Conservation (phyloP, 139 green algal species). For the Penium margaritaceum region DNA sequence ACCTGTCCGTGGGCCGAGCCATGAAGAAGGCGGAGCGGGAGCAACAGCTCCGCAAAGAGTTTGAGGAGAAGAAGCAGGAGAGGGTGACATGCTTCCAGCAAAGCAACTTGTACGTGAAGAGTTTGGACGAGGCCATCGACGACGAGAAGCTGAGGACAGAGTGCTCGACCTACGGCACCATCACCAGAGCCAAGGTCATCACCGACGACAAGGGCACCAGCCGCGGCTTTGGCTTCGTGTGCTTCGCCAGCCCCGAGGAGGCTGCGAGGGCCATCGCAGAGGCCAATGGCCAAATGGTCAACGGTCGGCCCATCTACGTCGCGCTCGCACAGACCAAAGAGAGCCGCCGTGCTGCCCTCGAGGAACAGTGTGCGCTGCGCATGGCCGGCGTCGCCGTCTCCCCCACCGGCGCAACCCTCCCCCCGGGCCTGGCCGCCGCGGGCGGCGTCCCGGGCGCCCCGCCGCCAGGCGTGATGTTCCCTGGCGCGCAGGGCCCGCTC, state of each 20-base stretch:
- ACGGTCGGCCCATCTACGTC: constrained; percentile 54
- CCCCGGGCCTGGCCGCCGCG: no score
- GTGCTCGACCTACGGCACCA: constrained; percentile 53
- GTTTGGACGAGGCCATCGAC: constrained; percentile 51
- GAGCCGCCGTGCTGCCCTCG: constrained; percentile 46
- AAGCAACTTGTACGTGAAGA: constrained; percentile 59
- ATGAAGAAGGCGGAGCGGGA: constrained; percentile 58
- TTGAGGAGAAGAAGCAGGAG: constrained; percentile 49
- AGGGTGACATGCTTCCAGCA: constrained; percentile 47
- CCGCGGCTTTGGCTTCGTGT: constrained; percentile 54
- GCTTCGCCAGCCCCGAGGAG: constrained; percentile 53
- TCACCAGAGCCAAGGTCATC: constrained; percentile 51
- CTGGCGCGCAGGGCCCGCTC: constrained; percentile 25
- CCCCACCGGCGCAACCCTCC: neutral
- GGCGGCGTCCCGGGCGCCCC: neutral
- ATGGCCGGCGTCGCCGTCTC: neutral
- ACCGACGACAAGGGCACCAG: constrained; percentile 31
- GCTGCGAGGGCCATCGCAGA: constrained; percentile 54
- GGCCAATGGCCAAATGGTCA: constrained; percentile 51
- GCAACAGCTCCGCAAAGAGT: constrained; percentile 41
- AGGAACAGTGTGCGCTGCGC: constrained; percentile 48
- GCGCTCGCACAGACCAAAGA: constrained; percentile 56
- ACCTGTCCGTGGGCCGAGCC: constrained; percentile 44
- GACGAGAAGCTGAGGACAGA: constrained; percentile 50
- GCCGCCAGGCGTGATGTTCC: constrained; percentile 38